Conservation (phyloP, 768 basidiomycete species). For the Termitomyces sp. region DNA sequence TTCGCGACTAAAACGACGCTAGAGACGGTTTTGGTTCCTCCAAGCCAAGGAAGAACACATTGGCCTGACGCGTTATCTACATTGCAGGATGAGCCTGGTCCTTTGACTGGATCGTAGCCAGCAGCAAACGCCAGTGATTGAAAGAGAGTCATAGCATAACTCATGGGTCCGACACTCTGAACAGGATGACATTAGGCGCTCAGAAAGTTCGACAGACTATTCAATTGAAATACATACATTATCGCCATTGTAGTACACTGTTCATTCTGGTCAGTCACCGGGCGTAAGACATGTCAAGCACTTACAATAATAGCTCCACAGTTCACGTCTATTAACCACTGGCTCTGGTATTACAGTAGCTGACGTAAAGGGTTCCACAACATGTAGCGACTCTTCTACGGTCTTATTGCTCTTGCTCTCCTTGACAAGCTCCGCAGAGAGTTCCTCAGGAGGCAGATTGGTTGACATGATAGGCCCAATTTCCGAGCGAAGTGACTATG, state of each 20-base stretch:
- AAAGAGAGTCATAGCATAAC: constrained; percentile 72
- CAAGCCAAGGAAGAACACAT: constrained; percentile 78
- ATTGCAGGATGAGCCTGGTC: constrained; percentile 68
- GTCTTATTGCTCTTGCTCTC: neutral
- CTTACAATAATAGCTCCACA: constrained; percentile 80
- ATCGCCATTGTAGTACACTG: constrained; percentile 82
- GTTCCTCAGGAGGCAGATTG: neutral
- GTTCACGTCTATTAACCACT: constrained; percentile 64
- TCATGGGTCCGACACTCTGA: constrained; percentile 68
- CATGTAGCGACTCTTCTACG: neutral
- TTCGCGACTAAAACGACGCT: constrained; percentile 78
- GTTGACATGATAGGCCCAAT: neutral
- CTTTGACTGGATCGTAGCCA: constrained; percentile 70
- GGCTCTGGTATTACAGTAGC: constrained; percentile 40
- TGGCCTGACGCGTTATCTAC: constrained; percentile 55
- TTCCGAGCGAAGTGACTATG: neutral
- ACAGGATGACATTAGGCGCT: constrained; percentile 1
- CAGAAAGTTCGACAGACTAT: neutral
- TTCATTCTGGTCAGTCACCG: constrained; percentile 1
- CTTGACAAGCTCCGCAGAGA: neutral
- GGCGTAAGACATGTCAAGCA: constrained; percentile 17
- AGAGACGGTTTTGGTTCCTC: constrained; percentile 69
- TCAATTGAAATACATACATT: constrained; percentile 42
- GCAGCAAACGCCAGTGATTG: constrained; percentile 68
- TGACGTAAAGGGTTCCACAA: neutral